phyloP scores from a whole-genome alignment of 2,329 filamentous ascomycete genomes.

The Plenodomus biglobosus region DNA sequence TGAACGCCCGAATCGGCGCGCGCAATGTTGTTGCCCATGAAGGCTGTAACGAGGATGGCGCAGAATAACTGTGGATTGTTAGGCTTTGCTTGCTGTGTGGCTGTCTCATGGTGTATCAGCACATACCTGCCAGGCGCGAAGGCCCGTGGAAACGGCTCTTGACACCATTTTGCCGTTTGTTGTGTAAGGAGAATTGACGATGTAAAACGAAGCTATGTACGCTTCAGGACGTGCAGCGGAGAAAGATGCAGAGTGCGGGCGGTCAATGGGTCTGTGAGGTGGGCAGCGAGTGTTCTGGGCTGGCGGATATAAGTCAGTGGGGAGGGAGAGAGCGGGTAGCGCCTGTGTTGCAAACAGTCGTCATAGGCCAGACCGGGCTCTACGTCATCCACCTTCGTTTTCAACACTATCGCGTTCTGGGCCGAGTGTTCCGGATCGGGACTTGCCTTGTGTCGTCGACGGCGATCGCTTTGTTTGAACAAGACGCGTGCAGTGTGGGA shows the following conservation, averaged over 20 bases:
- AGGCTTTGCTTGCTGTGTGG: neutral
- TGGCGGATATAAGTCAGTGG: constrained; percentile 22
- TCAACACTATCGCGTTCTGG: constrained; percentile 7
- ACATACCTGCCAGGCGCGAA: constrained; percentile 48
- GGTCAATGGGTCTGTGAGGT: neutral
- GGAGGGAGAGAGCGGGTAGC: constrained; percentile 19
- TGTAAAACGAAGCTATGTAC: constrained; percentile 9
- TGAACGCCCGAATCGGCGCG: constrained; percentile 56
- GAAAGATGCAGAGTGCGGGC: constrained; percentile 1
- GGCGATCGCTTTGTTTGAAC: constrained; percentile 12
- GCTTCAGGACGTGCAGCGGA: constrained; percentile 13
- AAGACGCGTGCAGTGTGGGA: neutral
- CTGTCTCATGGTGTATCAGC: neutral
- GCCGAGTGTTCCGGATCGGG: constrained; percentile 14
- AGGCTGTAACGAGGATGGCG: constrained; percentile 61
- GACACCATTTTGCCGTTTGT: constrained; percentile 46
- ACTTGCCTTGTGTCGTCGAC: constrained; percentile 3
- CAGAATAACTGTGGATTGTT: constrained; percentile 55
- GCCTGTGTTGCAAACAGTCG: constrained; percentile 24
- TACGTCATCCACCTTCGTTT: neutral
- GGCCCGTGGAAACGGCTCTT: constrained; percentile 43
- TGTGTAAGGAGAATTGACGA: too few relatives aligned
- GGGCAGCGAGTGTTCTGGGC: neutral
- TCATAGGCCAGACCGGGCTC: constrained; percentile 13
- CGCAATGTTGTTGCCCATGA: constrained; percentile 65